Evolutionary conservation across 1,284 basidiomycete genomes (phyloP), one percentile per base, ranked within the genome.

Genomic region (Ceratobasidium theobromae): DNA sequence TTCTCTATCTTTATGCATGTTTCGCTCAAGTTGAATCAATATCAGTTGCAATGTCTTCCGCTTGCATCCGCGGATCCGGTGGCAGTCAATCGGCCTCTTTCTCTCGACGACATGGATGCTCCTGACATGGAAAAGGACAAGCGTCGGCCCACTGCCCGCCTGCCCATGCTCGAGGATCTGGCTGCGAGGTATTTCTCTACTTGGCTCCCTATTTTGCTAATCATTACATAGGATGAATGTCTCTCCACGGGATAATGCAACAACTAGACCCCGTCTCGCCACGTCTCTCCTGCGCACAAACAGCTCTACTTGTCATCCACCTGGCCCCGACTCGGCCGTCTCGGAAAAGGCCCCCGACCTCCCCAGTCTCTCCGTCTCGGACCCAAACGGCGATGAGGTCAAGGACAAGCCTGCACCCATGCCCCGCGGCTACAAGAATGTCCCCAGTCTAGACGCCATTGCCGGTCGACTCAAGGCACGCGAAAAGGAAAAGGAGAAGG

Each of bases 371-470:
- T 35, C 58, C n/a, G 46, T 60, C 30, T 60, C 45, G 45, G 57
- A 62, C 32, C 58, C 58, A 23, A 51, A 62, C 12, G 58, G 58
- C 18, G 58, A 62, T 8, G 58, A 62, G 21, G 53, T 55, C 4
- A 53, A 55, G 43, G 16, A 25, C 21, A 58, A 60, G 45, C 48
- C n/a, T n/a, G 60, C 21, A 21, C 51, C 62, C n/a, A 23, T 48
- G 40, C 65, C 65, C 16, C 35, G 68, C 11, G 69, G 68, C 14
- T 70, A 70, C 46, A 70, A 70, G 53, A 70, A 70, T 46, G 66
- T 70, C n/a, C 69, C 69, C 14, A 65, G 58, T 25, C 32, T 70
- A 27, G 69, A 70, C 38, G 69, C 69, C n/a, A 70, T 70, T 60
- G 64, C 69, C 14, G 67, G 60, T 18, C 68, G 69, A n/a, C 27